Base-by-base conservation (phyloP, 768 basidiomycete genomes). In the Mycena kentingensis region DNA sequence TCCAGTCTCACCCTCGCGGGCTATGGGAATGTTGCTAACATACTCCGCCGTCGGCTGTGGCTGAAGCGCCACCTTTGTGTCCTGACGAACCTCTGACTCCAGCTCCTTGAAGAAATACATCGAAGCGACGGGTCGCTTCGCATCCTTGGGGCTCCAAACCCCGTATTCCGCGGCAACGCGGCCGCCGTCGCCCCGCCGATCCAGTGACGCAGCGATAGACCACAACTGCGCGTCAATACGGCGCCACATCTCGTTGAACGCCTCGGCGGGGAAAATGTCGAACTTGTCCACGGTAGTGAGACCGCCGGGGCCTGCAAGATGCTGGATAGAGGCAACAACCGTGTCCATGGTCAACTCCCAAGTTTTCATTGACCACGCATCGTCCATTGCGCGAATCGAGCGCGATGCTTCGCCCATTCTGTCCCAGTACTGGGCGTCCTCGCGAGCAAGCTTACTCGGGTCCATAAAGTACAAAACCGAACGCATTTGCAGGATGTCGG, bases 91-190 rank as follows among this genome's bases (percentile, higher is more conserved):
- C 19, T 52, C 34, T 3, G 41, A 35, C 21, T 54, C 42, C 12
- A 58, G 16, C 18, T 42, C 41, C 16, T 45, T 25, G 3, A 55
- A 21, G 4, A 55, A 4, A 25, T 52, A 51, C 39, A 46, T 49
- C 18, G 31, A 39, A 22, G 46, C 45, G 12, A 46, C 42, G 7
- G 55, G 54, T 31, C 58, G 35, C 19, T 49, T 41, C 3, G 39
- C 42, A 16, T 46, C 54, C 2, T 19, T 22, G 11, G 60, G 60
- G 32, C 58, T 37, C 25, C 39, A 38, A 21, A 61, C 41, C 4
- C 60, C 60, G 26, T 52, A 61, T 28, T 47, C 42, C 31, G 24
- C 45, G 12, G 60, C 60, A 18, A 60, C 54, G 15, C 50, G 45
- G 12, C 58, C 58, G 24, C 32, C 22, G 29, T 49, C 38, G 15